These are phyloP conservation scores for Claviceps arundinis DNA, from an alignment of 2,329 filamentous ascomycete genomes.

Conservation along the genomic window DNA sequence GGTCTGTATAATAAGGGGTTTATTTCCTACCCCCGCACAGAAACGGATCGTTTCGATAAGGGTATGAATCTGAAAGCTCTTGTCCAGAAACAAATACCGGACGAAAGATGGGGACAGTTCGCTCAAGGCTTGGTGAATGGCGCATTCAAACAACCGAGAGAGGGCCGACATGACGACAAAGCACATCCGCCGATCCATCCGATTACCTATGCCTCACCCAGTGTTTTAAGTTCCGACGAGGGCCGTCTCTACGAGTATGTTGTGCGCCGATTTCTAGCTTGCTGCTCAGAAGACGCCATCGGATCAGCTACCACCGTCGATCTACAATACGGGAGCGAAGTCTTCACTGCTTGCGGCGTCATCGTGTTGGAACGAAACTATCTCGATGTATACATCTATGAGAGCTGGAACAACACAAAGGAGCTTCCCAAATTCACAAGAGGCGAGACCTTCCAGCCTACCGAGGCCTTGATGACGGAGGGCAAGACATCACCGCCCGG, in stretches of 20 bases:
- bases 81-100: constrained; percentile 71
- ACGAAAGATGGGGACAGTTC: constrained; percentile 65
- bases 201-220: constrained; percentile 64
- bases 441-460: constrained; percentile 75
- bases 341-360: constrained; percentile 70
- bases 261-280: constrained; percentile 80
- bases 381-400: constrained; percentile 88
- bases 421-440: constrained; percentile 66
- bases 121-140: constrained; percentile 64
- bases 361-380: constrained; percentile 84
- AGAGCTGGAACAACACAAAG: constrained; percentile 85
- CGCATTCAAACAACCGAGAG: constrained; percentile 66
- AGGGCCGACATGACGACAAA: constrained; percentile 84
- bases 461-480: constrained; percentile 77
- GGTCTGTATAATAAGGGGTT: constrained; percentile 84
- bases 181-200: constrained; percentile 96
- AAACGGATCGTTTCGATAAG: constrained; percentile 89
- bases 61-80: constrained; percentile 73
- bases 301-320: constrained; percentile 78
- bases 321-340: constrained; percentile 70
- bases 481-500: constrained; percentile 77
- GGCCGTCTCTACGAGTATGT: constrained; percentile 84
- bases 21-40: constrained; percentile 94
- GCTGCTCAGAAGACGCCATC: constrained; percentile 86
- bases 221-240: constrained; percentile 52